These are phyloP conservation scores for Leccinum disarticulatum DNA, from an alignment of 768 basidiomycete species.

Conservation along the genomic window DNA sequence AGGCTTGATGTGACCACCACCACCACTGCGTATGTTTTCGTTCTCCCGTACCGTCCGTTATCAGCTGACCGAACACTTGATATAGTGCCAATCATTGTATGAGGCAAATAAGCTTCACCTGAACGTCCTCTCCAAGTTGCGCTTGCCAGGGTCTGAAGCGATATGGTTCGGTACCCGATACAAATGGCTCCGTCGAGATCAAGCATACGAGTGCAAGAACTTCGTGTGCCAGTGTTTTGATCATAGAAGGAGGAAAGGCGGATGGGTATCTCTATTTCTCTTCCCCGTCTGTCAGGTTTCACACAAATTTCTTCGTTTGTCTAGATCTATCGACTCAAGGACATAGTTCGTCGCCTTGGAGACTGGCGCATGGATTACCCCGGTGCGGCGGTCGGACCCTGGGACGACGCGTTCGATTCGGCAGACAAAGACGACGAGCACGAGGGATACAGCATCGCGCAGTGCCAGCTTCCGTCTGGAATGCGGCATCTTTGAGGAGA, in stretches of 20 bases:
- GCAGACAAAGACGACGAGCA: constrained; percentile 9
- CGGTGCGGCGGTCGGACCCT: constrained; percentile 6
- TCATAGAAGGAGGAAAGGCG: background rate
- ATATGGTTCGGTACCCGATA: constrained; percentile 24
- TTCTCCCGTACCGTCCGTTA: background rate
- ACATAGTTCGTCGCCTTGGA: constrained; percentile 12
- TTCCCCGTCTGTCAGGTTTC: background rate
- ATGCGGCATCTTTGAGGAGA: background rate
- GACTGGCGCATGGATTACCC: constrained; percentile 13
- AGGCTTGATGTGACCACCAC: constrained; percentile 11
- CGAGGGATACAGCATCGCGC: constrained; percentile 10
- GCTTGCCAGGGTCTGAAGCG: constrained; percentile 24
- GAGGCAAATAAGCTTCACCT: constrained; percentile 12
- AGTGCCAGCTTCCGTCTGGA: background rate
- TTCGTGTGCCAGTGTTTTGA: constrained; percentile 17
- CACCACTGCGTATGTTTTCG: constrained; percentile 12
- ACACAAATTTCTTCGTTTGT: background rate
- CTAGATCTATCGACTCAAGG: constrained; percentile 10
- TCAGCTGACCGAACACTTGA: background rate
- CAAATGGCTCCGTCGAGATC: constrained; percentile 17
- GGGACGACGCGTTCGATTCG: constrained; percentile 12
- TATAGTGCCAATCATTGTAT: background rate
- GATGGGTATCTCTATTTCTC: constrained; percentile 7
- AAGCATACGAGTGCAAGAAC: constrained; percentile 3
- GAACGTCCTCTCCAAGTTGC: constrained; percentile 11